Percentiles rank a stretch among this genome's conserved stretches.
phyloP scores from a whole-genome alignment of 78 protist genomes.

The Planoprotostelium fungivorum region DNA sequence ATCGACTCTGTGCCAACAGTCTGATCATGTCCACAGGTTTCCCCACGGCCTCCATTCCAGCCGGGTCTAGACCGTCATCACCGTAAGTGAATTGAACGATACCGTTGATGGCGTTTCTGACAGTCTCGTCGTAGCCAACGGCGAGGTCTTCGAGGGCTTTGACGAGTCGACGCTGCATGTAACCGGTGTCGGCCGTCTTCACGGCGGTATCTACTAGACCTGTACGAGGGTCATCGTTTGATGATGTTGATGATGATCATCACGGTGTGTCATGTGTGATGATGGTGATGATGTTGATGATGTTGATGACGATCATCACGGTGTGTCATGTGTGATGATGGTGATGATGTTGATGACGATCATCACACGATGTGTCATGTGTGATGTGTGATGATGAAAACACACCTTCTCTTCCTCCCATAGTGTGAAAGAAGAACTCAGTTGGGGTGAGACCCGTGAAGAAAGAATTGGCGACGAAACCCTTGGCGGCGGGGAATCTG shows the following conservation, averaged over 20 bases:
- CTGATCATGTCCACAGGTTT: constrained; percentile 67
- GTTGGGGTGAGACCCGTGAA: constrained; percentile 94
- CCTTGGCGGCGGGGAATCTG: constrained; percentile 86
- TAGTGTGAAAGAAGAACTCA: constrained; percentile 99
- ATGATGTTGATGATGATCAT: too few relatives aligned
- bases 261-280: background rate
- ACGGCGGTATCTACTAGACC: constrained; percentile 98
- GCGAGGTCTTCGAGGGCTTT: constrained; percentile 95
- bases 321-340: background rate
- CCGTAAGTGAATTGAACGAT: constrained; percentile 89
- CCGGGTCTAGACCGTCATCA: constrained; percentile 95
- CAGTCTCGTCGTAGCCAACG: constrained; percentile 89
- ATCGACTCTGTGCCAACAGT: background rate
- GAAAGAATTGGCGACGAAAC: constrained; percentile 96
- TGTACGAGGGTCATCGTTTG: too few relatives aligned
- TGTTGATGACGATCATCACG: too few relatives aligned
- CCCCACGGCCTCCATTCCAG: constrained; percentile 66
- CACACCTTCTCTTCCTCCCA: constrained; percentile 97
- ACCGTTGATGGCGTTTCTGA: constrained; percentile 79
- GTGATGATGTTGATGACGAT: background rate
- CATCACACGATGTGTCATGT: background rate
- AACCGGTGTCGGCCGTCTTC: constrained; percentile 99
- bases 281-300: constrained; percentile 7
- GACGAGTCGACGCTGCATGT: constrained; percentile 93
- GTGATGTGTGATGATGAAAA: background rate